Evolutionary conservation across 495 filamentous ascomycete species (phyloP).

Genomic region (Melanomma pulvis-pyrius): DNA sequence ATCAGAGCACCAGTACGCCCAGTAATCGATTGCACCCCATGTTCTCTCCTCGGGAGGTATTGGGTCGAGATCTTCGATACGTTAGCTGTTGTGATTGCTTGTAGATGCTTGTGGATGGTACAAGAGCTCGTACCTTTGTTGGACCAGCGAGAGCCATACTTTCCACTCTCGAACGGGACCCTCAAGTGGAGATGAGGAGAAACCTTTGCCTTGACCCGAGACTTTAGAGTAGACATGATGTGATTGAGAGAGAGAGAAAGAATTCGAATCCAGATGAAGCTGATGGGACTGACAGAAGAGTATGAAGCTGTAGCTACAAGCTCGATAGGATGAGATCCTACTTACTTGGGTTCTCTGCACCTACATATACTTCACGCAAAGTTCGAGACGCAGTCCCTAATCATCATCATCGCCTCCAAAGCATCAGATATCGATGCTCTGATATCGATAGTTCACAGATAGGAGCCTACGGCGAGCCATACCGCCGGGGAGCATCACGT

Average conservation of each 20-base stretch:
- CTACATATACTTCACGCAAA: conserved; percentile 34
- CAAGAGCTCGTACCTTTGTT: conserved; percentile 45
- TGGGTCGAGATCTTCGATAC: conserved; percentile 52
- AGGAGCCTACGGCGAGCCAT: conserved; percentile 34
- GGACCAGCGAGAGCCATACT: conserved; percentile 50
- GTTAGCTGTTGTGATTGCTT: background rate
- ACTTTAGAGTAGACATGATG: conserved; percentile 46
- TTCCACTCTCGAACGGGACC: conserved; percentile 48
- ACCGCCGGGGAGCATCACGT: conserved; percentile 1
- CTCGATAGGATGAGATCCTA: conserved; percentile 2
- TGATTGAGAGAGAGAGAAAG: background rate
- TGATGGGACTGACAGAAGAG: background rate
- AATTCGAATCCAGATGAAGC: background rate
- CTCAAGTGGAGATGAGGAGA: conserved; percentile 44
- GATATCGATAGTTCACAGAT: conserved; percentile 15
- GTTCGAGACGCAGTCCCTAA: background rate
- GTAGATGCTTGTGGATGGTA: background rate
- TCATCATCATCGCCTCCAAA: background rate
- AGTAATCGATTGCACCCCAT: conserved; percentile 51
- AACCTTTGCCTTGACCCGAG: conserved; percentile 42
- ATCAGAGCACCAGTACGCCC: conserved; percentile 45
- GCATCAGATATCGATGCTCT: conserved; percentile 8
- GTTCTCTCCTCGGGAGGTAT: conserved; percentile 49
- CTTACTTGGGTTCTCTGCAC: conserved; percentile 33
- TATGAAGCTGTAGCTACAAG: background rate